A percentile compares a stretch with the other conserved stretches of the same genome.
Conservation (phyloP, 768 basidiomycete species). For the Guyanaporus albipodus region DNA sequence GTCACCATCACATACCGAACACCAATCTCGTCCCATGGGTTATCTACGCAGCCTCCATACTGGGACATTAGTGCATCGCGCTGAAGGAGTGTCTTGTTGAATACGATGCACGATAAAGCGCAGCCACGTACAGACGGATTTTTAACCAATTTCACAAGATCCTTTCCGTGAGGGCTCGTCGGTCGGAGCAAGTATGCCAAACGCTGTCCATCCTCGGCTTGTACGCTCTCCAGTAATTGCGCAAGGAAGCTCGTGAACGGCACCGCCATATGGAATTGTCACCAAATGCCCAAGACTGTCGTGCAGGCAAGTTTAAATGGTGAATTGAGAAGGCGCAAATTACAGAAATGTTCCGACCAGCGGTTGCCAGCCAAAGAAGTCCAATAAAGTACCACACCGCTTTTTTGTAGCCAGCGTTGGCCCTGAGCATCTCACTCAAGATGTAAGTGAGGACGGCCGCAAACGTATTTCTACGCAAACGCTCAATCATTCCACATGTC, state of each 20-base stretch:
- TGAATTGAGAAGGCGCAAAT: too few species aligned
- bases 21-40: constrained; percentile 85
- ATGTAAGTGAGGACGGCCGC: too few species aligned
- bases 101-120: background rate
- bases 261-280: constrained; percentile 33
- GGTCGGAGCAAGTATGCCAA: constrained; percentile 74
- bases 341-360: too few species aligned
- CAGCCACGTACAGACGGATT: constrained; percentile 44
- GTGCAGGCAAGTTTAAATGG: too few species aligned
- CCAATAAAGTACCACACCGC: too few species aligned
- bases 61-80: constrained; percentile 17
- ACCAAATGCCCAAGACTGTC: too few species aligned
- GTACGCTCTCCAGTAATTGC: constrained; percentile 58
- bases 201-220: constrained; percentile 61
- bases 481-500: too few species aligned
- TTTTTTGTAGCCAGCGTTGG: too few species aligned
- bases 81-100: constrained; percentile 23
- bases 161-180: constrained; percentile 73
- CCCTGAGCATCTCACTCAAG: too few species aligned
- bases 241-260: constrained; percentile 58
- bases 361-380: too few species aligned
- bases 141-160: constrained; percentile 66
- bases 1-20: constrained; percentile 79
- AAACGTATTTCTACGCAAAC: too few species aligned
- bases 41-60: constrained; percentile 58